These are phyloP conservation scores for Calcarisporium arbuscula DNA, from an alignment of 2,329 filamentous ascomycete species.

Conservation along the genomic window DNA sequence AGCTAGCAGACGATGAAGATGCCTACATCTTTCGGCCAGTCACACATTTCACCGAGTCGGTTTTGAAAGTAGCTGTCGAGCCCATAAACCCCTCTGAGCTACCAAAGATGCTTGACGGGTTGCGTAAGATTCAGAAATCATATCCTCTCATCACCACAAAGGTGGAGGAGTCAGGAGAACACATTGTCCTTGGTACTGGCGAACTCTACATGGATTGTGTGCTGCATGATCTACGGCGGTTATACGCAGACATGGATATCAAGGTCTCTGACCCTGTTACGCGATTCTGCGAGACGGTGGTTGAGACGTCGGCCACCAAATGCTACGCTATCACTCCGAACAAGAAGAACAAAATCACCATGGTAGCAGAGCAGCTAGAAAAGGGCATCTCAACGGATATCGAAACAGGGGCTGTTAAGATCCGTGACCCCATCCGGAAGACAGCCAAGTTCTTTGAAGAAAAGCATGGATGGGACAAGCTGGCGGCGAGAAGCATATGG, in stretches of 20 bases:
- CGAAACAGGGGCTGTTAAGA: conserved; percentile 81
- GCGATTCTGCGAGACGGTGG: conserved; percentile 94
- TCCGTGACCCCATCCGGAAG: conserved; percentile 86
- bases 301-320: conserved; percentile 94
- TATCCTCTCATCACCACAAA: conserved; percentile 95
- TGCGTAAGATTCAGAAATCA: conserved; percentile 95
- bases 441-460: conserved; percentile 97
- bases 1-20: conserved; percentile 79
- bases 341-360: conserved; percentile 99
- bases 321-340: conserved; percentile 97
- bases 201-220: conserved; percentile 99
- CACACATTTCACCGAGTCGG: conserved; percentile 91
- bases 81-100: conserved; percentile 97
- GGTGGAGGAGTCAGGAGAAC: conserved; percentile 95
- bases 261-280: conserved; percentile 98
- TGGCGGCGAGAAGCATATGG: conserved; percentile 94
- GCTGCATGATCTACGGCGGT: conserved; percentile 79
- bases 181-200: conserved; percentile 89
- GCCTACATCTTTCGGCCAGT: conserved; percentile 93
- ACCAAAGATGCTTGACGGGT: conserved; percentile 95
- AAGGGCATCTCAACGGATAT: conserved; percentile 94
- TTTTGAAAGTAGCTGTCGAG: conserved; percentile 96
- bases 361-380: conserved; percentile 94
- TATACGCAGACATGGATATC: conserved; percentile 99
- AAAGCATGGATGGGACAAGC: conserved; percentile 92